phyloP scores from a whole-genome alignment of 257 asterid species.

The Capsicum chinense region DNA sequence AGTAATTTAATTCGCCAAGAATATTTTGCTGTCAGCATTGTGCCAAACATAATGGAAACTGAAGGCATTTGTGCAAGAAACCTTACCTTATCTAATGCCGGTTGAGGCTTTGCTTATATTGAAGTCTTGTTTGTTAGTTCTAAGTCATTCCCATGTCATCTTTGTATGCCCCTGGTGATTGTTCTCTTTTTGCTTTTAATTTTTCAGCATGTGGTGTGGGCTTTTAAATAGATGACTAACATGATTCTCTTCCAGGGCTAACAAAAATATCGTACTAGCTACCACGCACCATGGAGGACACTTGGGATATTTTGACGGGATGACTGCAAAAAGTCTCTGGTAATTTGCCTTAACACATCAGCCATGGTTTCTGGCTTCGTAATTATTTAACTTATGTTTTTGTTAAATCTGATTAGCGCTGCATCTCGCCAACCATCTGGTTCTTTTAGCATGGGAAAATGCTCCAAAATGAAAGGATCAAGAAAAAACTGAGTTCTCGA shows the following conservation, averaged over 20 bases:
- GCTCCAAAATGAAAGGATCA: background rate
- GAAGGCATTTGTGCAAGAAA: background rate
- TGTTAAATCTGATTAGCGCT: background rate
- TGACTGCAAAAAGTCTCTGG: slow-evolving; percentile 71
- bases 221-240: slow-evolving; percentile 3
- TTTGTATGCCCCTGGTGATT: background rate
- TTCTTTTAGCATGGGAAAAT: slow-evolving; percentile 7
- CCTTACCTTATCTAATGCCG: background rate
- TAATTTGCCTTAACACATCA: slow-evolving; percentile 33
- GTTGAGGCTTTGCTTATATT: slow-evolving; percentile 7
- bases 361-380: slow-evolving; percentile 26
- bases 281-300: slow-evolving; percentile 89
- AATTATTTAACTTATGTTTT: background rate
- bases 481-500: slow-evolving; percentile 1
- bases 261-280: slow-evolving; percentile 70
- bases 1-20: background rate
- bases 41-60: background rate
- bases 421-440: background rate
- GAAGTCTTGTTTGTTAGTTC: background rate
- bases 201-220: background rate
- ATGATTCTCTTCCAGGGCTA: slow-evolving; percentile 54
- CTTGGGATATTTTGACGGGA: slow-evolving; percentile 80
- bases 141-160: background rate
- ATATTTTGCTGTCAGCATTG: background rate
- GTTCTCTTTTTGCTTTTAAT: background rate